A percentile compares a stretch with the other conserved stretches of the same genome.
These are phyloP conservation scores for Barbarea vulgaris DNA, from an alignment of 345 rosid species.

Conservation along the genomic window DNA sequence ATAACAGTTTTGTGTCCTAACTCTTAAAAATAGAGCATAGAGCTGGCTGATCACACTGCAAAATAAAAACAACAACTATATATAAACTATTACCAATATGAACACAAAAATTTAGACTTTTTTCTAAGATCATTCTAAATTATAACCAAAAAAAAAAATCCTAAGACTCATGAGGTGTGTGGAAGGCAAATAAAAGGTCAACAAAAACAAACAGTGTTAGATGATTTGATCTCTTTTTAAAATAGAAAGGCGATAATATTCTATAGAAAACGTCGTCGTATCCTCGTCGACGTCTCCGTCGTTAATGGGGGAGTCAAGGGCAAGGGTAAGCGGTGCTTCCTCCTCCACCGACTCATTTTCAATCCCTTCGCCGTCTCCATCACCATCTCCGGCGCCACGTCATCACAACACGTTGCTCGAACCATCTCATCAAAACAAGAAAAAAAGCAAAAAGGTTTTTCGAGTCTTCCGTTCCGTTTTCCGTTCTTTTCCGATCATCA, in stretches of 20 bases:
- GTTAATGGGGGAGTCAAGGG: slow-evolving; percentile 63
- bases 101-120: slow-evolving; percentile 32
- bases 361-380: slow-evolving; percentile 35
- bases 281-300: slow-evolving; percentile 32
- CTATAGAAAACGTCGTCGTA: slow-evolving; percentile 20
- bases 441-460: slow-evolving; percentile 53
- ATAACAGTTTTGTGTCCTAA: slow-evolving; percentile 3
- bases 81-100: slow-evolving; percentile 28
- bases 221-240: slow-evolving; percentile 5
- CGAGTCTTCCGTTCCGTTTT: slow-evolving; percentile 78
- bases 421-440: slow-evolving; percentile 59
- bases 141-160: not conserved
- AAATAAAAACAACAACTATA: slow-evolving; percentile 25
- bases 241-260: slow-evolving; percentile 5
- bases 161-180: slow-evolving; percentile 25
- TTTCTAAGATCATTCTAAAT: slow-evolving; percentile 15
- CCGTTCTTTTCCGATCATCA: slow-evolving; percentile 70
- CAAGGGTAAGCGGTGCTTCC: slow-evolving; percentile 39
- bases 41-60: slow-evolving; percentile 31
- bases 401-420: slow-evolving; percentile 59
- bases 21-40: slow-evolving; percentile 38
- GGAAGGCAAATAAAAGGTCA: not conserved
- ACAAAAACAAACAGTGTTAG: not conserved
- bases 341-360: slow-evolving; percentile 32
- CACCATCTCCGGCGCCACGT: slow-evolving; percentile 43